Conservation (phyloP, 345 rosid species). For the Aquilaria sinensis region DNA sequence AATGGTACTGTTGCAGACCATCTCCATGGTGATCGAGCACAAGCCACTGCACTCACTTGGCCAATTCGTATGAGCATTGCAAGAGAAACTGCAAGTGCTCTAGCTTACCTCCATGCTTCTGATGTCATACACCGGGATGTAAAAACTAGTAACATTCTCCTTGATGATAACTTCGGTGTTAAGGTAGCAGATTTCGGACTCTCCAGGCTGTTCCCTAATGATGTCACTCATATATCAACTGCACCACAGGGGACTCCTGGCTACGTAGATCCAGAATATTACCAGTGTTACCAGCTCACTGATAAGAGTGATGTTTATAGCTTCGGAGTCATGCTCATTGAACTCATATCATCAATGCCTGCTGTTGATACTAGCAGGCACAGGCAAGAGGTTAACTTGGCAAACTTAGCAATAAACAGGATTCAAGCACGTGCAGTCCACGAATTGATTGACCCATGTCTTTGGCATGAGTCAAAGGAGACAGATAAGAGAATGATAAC, state of each 20-base stretch:
- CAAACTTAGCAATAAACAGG: slow-evolving; percentile 50
- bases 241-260: slow-evolving; percentile 79
- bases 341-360: slow-evolving; percentile 59
- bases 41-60: slow-evolving; percentile 37
- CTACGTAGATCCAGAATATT: slow-evolving; percentile 63
- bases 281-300: slow-evolving; percentile 54
- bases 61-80: slow-evolving; percentile 50
- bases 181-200: slow-evolving; percentile 72
- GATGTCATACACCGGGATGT: slow-evolving; percentile 61
- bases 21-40: slow-evolving; percentile 38
- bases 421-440: slow-evolving; percentile 31
- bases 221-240: slow-evolving; percentile 62
- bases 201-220: slow-evolving; percentile 40
- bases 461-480: slow-evolving; percentile 37
- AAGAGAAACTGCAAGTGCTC: slow-evolving; percentile 52
- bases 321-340: slow-evolving; percentile 66
- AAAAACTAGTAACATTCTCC: slow-evolving; percentile 64
- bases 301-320: slow-evolving; percentile 70
- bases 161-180: slow-evolving; percentile 42
- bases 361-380: slow-evolving; percentile 57
- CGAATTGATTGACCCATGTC: slow-evolving; percentile 47
- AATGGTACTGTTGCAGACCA: slow-evolving; percentile 70
- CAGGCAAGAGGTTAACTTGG: slow-evolving; percentile 48
- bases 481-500: slow-evolving; percentile 35
- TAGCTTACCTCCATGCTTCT: slow-evolving; percentile 60